Evolutionary conservation across 208 protist species (phyloP), one percentile per base, ranked within the genome.

Genomic region (Acanthamoeba healyi): DNA sequence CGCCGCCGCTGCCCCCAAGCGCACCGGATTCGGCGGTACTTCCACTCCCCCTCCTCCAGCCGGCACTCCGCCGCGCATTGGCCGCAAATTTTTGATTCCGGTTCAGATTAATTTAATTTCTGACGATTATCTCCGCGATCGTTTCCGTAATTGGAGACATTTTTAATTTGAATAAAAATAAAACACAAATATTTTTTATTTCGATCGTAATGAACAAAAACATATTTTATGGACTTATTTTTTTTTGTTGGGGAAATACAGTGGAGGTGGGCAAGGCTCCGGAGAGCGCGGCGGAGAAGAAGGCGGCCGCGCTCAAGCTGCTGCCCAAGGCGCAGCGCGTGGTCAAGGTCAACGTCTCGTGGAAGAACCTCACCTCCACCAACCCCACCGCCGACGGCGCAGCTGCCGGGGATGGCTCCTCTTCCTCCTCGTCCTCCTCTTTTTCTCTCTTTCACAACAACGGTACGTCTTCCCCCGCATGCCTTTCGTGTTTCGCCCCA

Each of bases 361-460:
- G 67, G 67, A 79, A 79, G 67, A 38, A 79, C 36, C 67, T 79
- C 36, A 46, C 38, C 36, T 4, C 67, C 67, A 49, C 67, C 67
- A 15, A 6, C 36, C 0, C 36, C 36, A 5, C 38, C 6, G 67
- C 3, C 67, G 32, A 4, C 36, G 38, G 17, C 36, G 67, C 4
- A 10, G 38, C 34, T 6, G 63, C 63, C 63, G 34, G 26, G n/a
- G 34, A 10, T 19, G 17, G 4, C 17, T 32, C 63, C 63, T 72
- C 63, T 29, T 72, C 63, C n/a, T 36, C 63, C 24, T 72, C 63
- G 4, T 32, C 61, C 29, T 32, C 61, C 29, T 34, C 22, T 14
- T 74, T 79, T 22, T 79, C 67, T 15, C 67, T 79, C 6, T 79
- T 79, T 36, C 67, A 79, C 67, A 79, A 79, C 67, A 79, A 79